Percentiles rank a stretch among this genome's conserved stretches.
phyloP scores from a whole-genome alignment of 257 asterid genomes.

The Przewalskia tangutica region DNA sequence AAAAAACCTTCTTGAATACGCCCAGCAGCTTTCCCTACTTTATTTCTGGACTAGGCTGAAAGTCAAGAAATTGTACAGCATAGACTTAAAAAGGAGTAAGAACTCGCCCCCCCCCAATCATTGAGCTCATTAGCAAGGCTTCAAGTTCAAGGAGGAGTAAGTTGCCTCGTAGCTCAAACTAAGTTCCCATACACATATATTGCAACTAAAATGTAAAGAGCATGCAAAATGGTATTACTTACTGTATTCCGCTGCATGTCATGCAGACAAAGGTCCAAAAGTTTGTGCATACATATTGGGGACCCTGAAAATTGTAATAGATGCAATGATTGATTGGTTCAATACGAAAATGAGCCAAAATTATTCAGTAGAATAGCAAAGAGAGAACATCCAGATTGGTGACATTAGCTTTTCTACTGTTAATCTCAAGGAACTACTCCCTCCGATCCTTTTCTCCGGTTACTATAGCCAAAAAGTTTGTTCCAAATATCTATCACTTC shows the following conservation, averaged over 20 bases:
- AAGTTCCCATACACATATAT: neutral
- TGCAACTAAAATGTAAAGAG: neutral
- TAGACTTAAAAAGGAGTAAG: neutral
- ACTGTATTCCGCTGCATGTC: slow-evolving; percentile 97
- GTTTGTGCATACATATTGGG: slow-evolving; percentile 88
- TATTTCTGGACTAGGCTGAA: neutral
- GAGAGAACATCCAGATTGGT: neutral
- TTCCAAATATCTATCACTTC: neutral
- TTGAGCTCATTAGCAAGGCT: neutral
- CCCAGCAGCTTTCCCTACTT: neutral
- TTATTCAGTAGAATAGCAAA: neutral
- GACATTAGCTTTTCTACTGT: neutral
- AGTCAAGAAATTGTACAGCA: neutral
- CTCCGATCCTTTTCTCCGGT: neutral
- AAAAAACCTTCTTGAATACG: neutral
- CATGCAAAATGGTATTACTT: slow-evolving; percentile 17
- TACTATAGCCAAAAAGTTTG: neutral
- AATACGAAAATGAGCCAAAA: neutral
- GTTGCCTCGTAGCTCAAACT: neutral
- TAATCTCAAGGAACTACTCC: neutral
- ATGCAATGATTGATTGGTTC: neutral
- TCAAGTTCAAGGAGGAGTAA: neutral
- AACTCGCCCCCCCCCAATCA: neutral
- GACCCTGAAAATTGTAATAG: slow-evolving; percentile 58
- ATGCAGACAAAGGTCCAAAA: slow-evolving; percentile 92